Evolutionary conservation across 2,329 filamentous ascomycete genomes (phyloP).

Genomic region (Nothopassalora personata): DNA sequence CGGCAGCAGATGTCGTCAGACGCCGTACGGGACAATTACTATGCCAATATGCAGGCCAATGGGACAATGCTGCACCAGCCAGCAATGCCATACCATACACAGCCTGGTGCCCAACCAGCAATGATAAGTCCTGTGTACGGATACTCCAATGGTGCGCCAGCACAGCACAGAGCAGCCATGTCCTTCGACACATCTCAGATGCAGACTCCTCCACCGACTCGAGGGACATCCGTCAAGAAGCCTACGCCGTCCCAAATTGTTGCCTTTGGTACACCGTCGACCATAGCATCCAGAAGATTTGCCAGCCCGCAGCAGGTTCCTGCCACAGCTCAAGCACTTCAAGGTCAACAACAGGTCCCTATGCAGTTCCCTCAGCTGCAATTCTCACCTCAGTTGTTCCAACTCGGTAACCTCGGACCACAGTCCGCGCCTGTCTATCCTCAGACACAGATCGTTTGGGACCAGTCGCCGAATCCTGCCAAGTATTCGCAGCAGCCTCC

Average conservation of each 20-base stretch:
- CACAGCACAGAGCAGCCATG: conserved; percentile 14
- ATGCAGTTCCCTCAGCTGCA: conserved; percentile 50
- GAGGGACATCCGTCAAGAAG: conserved; percentile 49
- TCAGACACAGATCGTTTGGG: conserved; percentile 46
- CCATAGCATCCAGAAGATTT: conserved; percentile 29
- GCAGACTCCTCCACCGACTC: conserved; percentile 58
- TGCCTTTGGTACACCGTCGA: conserved; percentile 39
- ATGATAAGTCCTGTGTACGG: conserved; percentile 18
- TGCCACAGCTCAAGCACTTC: conserved; percentile 5
- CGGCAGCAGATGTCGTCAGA: conserved; percentile 25
- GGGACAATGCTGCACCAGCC: conserved; percentile 16
- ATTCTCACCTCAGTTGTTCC: conserved; percentile 54
- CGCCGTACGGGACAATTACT: conserved; percentile 24
- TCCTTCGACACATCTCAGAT: conserved; percentile 35
- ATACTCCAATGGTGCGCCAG: conserved; percentile 6
- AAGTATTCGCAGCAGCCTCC: conserved; percentile 17
- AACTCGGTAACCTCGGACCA: conserved; percentile 47
- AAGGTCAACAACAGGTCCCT: conserved; percentile 30
- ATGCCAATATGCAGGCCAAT: conserved; percentile 23
- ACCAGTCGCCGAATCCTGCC: conserved; percentile 19
- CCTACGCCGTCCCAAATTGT: conserved; percentile 36
- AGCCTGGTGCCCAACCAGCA: conserved; percentile 8
- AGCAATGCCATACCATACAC: conserved; percentile 1
- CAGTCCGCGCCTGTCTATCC: conserved; percentile 54
- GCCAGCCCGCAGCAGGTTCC: conserved; percentile 25